Conservation (phyloP, 164 flowering plant species). For the Annona squamosa region DNA sequence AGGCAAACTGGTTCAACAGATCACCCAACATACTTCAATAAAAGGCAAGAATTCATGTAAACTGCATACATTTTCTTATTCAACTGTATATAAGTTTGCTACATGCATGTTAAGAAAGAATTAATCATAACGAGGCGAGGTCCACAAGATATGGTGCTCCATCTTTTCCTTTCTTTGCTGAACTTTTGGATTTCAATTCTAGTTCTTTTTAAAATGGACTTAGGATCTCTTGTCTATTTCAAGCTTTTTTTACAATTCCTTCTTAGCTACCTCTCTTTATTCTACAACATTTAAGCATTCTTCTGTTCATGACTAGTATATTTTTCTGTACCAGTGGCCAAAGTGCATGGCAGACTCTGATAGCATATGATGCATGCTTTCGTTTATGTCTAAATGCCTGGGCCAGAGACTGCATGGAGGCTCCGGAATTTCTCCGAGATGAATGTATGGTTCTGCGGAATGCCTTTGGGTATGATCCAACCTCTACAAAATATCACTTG, state of each 20-base stretch:
- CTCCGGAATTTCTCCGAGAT: conserved; percentile 78
- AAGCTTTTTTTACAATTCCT: not conserved
- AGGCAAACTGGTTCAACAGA: conserved; percentile 27
- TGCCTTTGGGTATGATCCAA: conserved; percentile 68
- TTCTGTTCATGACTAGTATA: conserved; percentile 1
- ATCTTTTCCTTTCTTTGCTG: not conserved
- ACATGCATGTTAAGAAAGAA: not conserved
- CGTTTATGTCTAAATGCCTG: conserved; percentile 79
- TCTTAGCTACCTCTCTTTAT: not conserved
- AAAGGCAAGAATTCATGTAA: conserved; percentile 29
- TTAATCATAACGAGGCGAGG: not conserved
- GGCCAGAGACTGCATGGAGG: conserved; percentile 77
- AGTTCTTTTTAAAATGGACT: not conserved
- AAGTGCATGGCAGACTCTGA: conserved; percentile 73
- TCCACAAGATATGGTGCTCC: not conserved
- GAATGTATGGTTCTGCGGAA: conserved; percentile 68
- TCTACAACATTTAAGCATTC: not conserved
- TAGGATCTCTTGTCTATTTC: not conserved
- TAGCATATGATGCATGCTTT: conserved; percentile 89
- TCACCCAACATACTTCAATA: conserved; percentile 32
- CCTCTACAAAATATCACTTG: not conserved
- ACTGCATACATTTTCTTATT: not conserved
- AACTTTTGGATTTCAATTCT: not conserved
- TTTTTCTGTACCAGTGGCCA: conserved; percentile 47
- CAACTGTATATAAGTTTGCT: too few species aligned